Base-by-base conservation (phyloP, 2,329 filamentous ascomycete genomes). In the Trichoderma koningii region DNA sequence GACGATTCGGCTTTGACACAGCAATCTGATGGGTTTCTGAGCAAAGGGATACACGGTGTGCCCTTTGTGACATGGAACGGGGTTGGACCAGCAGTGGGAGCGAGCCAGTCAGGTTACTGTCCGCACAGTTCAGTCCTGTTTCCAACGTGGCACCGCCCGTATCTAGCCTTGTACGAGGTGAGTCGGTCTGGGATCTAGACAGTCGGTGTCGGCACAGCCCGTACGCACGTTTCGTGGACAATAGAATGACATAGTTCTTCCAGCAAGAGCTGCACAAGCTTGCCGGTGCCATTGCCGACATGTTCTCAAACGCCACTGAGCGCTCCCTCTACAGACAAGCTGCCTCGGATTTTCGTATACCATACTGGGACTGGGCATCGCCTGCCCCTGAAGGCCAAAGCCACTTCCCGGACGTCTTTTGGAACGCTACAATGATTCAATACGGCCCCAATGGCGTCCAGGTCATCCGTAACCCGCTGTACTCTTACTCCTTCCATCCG, bases 131-230 rank as follows among this genome's bases (percentile, higher is more conserved):
- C 89, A 1, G 86, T 89, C 47, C 79, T 95, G 17, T 95, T 96
- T 73, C 86, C 89, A 45, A 84, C 88, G 45, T 96, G 92, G 92
- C 92, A 96, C 80, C 85, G 92, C 56, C 90, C 91, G 1, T 96
- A 94, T 75, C 80, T 95, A 66, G 83, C 81, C 34, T 74, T 87
- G 57, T 85, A 85, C 65, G 85, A 87, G 79, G 85, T 84, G 67
- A 65, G 73, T 44, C 1, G 7, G 30, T 10, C 1, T 30, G 48
- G 38, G 23, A 15, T 12, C 3, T 21, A 34, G 14, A 19, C 14
- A 14, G 12, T 21, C 14, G 17, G 38, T 38, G 15, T 28, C 12
- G 12, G 17, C 1, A 21, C 34, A 7, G 7, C 3, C 5, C 21
- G n/a, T 3, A 30, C 21, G 7, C 5, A 14, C 17, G 19, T 38